phyloP scores from a whole-genome alignment of 2,329 filamentous ascomycete species.

The Stemphylium beticola region DNA sequence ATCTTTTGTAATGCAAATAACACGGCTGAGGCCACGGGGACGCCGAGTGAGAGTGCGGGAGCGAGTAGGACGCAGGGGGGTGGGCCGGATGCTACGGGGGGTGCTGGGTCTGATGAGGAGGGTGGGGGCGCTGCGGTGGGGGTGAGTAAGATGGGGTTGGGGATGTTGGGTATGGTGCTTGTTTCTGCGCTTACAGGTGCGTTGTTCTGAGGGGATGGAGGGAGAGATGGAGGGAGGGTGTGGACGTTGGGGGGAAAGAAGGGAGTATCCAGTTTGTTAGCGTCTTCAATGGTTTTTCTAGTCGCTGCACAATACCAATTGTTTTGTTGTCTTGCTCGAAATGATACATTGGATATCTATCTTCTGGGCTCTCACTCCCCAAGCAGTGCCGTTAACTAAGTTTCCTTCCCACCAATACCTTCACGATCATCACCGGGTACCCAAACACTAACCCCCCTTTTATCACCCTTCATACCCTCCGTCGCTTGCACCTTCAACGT shows the following conservation, averaged over 20 bases:
- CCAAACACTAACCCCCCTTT: constrained; percentile 57
- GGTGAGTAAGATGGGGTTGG: constrained; percentile 38
- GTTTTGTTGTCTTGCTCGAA: not conserved
- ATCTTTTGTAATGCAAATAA: constrained; percentile 39
- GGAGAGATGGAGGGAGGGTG: not conserved
- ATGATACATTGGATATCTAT: not conserved
- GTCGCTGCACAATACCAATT: too few species aligned
- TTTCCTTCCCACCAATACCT: not conserved
- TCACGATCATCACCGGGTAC: constrained; percentile 32
- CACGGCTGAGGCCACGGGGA: constrained; percentile 36
- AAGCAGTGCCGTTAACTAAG: too few species aligned
- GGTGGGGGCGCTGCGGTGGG: constrained; percentile 23
- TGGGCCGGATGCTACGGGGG: constrained; percentile 6
- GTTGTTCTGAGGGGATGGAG: constrained; percentile 23
- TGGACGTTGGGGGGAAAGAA: not conserved
- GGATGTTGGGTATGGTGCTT: constrained; percentile 36
- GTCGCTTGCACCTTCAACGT: constrained; percentile 80
- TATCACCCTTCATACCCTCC: constrained; percentile 66
- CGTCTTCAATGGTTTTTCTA: too few species aligned
- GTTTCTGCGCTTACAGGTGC: constrained; percentile 36
- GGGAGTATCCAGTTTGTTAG: too few species aligned
- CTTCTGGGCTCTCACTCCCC: not conserved
- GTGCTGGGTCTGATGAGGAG: constrained; percentile 4
- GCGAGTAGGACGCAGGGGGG: constrained; percentile 8
- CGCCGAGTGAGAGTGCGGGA: constrained; percentile 21